Evolutionary conservation across 2,329 filamentous ascomycete species (phyloP).

Genomic region (Penicillium palitans): DNA sequence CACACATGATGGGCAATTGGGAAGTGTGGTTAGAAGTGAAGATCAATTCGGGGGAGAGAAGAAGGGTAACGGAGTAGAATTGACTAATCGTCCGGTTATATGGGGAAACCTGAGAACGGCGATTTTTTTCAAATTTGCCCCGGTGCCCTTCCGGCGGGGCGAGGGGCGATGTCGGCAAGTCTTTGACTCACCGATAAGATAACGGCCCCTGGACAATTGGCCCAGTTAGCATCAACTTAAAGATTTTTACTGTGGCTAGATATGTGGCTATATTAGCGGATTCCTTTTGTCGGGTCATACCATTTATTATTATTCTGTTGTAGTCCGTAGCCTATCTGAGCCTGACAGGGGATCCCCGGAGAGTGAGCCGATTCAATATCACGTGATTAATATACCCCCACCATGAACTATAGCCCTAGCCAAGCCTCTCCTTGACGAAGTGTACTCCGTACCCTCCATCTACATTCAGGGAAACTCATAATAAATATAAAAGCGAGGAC

Average conservation of each 20-base stretch:
- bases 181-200: conserved; percentile 35
- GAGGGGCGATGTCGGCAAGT: conserved; percentile 27
- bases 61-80: conserved; percentile 14
- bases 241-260: not conserved
- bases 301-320: not conserved
- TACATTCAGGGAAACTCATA: not conserved
- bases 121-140: conserved; percentile 20
- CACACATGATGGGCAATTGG: conserved; percentile 72
- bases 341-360: not conserved
- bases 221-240: not conserved
- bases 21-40: conserved; percentile 6
- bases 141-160: conserved; percentile 13
- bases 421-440: not conserved
- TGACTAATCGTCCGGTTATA: conserved; percentile 23
- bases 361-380: not conserved
- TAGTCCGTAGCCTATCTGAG: not conserved
- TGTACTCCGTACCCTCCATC: not conserved
- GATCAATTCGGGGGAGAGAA: conserved; percentile 14
- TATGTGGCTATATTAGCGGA: not conserved
- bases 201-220: conserved; percentile 48
- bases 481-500: not conserved
- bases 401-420: conserved; percentile 1
- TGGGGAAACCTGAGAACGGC: conserved; percentile 15
- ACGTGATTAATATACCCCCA: not conserved
- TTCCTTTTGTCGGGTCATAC: not conserved